phyloP scores from a whole-genome alignment of 345 rosid species.

The Fremontodendron californicum region DNA sequence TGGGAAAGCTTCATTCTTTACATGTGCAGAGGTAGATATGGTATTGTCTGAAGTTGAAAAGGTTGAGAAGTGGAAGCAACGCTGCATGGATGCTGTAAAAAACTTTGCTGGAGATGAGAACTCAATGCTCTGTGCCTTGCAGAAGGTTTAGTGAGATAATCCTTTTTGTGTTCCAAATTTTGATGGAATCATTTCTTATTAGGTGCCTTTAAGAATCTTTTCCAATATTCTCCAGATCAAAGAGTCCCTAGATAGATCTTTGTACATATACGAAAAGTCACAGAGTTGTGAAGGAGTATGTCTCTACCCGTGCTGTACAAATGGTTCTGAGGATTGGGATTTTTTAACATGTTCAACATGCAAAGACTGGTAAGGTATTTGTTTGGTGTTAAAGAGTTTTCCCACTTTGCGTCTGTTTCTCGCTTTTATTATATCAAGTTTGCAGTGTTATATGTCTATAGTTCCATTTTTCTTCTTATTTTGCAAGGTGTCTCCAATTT shows the following conservation, averaged over 20 bases:
- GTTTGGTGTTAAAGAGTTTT: background rate
- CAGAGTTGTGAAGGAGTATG: conserved; percentile 22
- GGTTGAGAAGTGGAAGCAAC: conserved; percentile 57
- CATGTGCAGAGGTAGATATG: conserved; percentile 48
- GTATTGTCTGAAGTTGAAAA: conserved; percentile 48
- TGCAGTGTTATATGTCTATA: background rate
- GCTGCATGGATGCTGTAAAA: conserved; percentile 30
- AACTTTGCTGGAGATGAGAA: conserved; percentile 29
- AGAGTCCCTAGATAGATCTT: conserved; percentile 43
- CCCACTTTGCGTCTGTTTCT: background rate
- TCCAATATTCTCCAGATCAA: conserved; percentile 41
- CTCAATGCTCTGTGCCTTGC: conserved; percentile 33
- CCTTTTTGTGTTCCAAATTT: background rate
- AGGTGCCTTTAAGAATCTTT: conserved; percentile 5
- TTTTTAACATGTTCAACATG: conserved; percentile 43
- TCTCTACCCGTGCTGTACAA: conserved; percentile 41
- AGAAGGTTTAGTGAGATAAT: conserved; percentile 37
- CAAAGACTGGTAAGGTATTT: conserved; percentile 54
- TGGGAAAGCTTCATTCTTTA: conserved; percentile 45
- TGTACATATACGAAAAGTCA: conserved; percentile 40
- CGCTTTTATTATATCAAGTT: background rate
- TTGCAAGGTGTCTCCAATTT: background rate
- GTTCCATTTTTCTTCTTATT: background rate
- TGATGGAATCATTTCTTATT: conserved; percentile 5
- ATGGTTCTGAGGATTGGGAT: conserved; percentile 28